Percentiles rank a stretch among this genome's conserved stretches.
Conservation (phyloP, 75 land plant species). For the Cryptomeria japonica region DNA sequence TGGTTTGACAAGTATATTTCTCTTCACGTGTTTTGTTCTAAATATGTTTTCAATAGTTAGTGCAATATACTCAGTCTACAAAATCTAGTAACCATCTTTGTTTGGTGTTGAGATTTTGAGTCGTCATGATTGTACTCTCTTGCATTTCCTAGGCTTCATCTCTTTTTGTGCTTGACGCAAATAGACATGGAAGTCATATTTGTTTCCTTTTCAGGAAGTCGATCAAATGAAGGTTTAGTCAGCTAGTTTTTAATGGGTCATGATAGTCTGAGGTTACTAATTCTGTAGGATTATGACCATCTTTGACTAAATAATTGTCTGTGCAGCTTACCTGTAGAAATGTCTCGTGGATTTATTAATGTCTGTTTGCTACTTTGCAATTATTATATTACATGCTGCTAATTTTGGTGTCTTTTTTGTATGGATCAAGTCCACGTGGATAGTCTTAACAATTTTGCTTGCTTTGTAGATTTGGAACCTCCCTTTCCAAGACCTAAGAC, state of each 20-base stretch:
- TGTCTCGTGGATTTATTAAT: not conserved
- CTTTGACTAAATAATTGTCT: not conserved
- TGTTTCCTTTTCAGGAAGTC: not conserved
- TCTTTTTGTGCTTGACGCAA: not conserved
- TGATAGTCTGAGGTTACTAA: not conserved
- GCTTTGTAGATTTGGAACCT: conserved; percentile 83
- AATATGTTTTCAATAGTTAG: not conserved
- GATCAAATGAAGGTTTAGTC: not conserved
- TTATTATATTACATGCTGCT: not conserved
- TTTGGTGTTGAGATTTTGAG: not conserved
- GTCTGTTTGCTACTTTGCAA: not conserved
- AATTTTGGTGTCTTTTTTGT: not conserved
- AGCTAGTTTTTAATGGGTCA: not conserved
- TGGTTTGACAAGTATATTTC: too few species aligned
- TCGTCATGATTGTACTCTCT: not conserved
- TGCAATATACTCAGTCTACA: not conserved
- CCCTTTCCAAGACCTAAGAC: conserved; percentile 84
- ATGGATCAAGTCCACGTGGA: not conserved
- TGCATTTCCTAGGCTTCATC: not conserved
- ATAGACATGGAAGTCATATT: not conserved
- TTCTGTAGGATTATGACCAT: not conserved
- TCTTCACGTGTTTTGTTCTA: not conserved
- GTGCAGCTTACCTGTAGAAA: not conserved
- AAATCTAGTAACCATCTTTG: not conserved
- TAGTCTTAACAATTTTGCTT: not conserved